Percentiles rank a stretch among this genome's conserved stretches.
Evolutionary conservation across 2,329 filamentous ascomycete genomes (phyloP).

Genomic region (Metarhizium guizhouense): DNA sequence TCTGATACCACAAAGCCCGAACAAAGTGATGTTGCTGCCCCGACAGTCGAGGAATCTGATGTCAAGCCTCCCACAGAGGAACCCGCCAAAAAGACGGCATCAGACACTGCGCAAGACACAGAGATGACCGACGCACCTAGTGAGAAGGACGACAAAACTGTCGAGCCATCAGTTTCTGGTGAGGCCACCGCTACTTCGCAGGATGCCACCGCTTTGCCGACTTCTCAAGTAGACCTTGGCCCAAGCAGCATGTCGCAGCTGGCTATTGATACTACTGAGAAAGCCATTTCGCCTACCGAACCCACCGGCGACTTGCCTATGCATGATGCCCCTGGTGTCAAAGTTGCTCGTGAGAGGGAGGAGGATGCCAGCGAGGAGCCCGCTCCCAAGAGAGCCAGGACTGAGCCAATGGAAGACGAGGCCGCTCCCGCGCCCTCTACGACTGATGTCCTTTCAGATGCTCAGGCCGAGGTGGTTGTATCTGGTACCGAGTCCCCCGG

Average conservation of each 20-base stretch:
- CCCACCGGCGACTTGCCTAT: constrained; percentile 38
- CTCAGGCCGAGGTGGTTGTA: constrained; percentile 4
- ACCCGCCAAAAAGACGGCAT: background rate
- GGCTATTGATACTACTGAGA: constrained; percentile 26
- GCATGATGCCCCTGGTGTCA: constrained; percentile 47
- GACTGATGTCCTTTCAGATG: constrained; percentile 9
- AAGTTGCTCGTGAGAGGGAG: constrained; percentile 67
- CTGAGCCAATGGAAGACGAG: constrained; percentile 45
- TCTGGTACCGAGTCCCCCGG: constrained; percentile 6
- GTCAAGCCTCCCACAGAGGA: background rate
- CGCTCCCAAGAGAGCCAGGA: constrained; percentile 72
- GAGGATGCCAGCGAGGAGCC: constrained; percentile 59
- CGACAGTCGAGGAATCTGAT: background rate
- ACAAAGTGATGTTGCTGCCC: background rate
- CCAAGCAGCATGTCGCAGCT: constrained; percentile 29
- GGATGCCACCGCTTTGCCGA: constrained; percentile 14
- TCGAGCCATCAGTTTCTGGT: constrained; percentile 8
- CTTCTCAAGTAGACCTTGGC: constrained; percentile 26
- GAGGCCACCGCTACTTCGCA: constrained; percentile 8
- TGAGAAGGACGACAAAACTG: constrained; percentile 10
- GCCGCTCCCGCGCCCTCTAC: constrained; percentile 8
- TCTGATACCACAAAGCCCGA: background rate
- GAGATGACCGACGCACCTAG: constrained; percentile 17
- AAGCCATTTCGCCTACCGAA: constrained; percentile 16
- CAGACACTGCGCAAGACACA: constrained; percentile 11